Evolutionary conservation across 192 early-diverging fungal genomes (phyloP), one percentile per base, ranked within the genome.

Genomic region (Coemansia sp.): DNA sequence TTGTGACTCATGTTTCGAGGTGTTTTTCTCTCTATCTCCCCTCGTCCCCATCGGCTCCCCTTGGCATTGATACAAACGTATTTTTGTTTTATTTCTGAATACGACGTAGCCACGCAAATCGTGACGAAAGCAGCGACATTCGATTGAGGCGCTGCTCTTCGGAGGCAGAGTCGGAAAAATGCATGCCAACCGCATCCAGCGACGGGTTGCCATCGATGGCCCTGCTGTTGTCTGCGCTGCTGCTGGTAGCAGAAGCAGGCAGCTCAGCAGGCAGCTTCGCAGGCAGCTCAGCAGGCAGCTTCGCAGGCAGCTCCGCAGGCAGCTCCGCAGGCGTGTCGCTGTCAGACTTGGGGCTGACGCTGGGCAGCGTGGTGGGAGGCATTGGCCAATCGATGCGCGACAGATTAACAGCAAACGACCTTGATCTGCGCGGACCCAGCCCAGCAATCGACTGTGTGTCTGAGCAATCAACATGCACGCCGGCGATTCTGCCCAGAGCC

Each of bases 301-400:
- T n/a, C n/a, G 7, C 35, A 4, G 54, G 8, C 34, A 28, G 1
- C 22, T 28, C 22, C 34, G 55, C 32, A 22, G 41, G 33, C 53
- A 38, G 15, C 58, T n/a, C 37, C 28, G 53, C 34, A 22, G 55
- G 15, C 12, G 51, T 8, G 28, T 58, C 51, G 52, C 22, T 9
- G 66, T 36, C 38, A 41, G 18, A 11, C 22, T 55, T 33, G 67
- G 61, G 12, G 67, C 38, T 28, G 7, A 36, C 38, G 60, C 22
- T 34, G 32, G 57, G 67, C 45, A 68, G 17, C 18, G 55, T 67
- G 17, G 22, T 68, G 1, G 74, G 79, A 35, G 79, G 79, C 60
- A 81, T 38, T 4, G 79, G 79, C 79, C 79, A 81, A 17, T 81
- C 74, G 20, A 65, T 61, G 6, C 71, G 68, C 57, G 79, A 76